Conservation (phyloP, 257 asterid species). For the Euphrasia confusa region DNA sequence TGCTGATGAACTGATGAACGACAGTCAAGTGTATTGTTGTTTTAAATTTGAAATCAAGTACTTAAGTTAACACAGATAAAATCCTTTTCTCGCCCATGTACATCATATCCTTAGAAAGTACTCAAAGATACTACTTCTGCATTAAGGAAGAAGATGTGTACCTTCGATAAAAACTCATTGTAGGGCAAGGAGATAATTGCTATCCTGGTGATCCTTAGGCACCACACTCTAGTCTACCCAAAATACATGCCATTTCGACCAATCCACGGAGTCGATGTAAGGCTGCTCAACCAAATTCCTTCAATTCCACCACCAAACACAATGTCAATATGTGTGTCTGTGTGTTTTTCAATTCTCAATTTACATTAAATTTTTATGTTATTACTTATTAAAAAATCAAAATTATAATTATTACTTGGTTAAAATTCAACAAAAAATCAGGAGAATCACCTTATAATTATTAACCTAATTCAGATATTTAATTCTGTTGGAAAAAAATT, state of each 20-base stretch:
- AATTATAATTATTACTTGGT: too few species aligned
- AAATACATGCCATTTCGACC: conserved; percentile 86
- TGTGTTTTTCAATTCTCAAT: background rate
- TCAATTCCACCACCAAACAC: conserved; percentile 25
- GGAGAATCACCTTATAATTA: too few species aligned
- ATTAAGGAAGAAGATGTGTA: conserved; percentile 13
- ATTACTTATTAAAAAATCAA: background rate
- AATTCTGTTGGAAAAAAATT: background rate
- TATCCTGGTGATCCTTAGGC: conserved; percentile 84
- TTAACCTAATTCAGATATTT: background rate
- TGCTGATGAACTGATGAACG: too few species aligned
- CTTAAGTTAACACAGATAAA: background rate
- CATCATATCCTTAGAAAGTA: background rate
- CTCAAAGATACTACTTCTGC: background rate
- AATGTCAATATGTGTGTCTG: background rate
- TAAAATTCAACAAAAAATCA: too few species aligned
- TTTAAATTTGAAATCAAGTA: background rate
- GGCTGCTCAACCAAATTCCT: conserved; percentile 84
- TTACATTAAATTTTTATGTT: background rate
- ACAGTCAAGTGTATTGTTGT: too few species aligned
- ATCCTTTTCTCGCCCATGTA: background rate
- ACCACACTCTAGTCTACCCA: conserved; percentile 96
- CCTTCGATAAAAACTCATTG: conserved; percentile 77
- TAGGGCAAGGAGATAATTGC: conserved; percentile 80
- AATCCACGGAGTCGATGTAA: conserved; percentile 63